Percentiles rank a stretch among this genome's conserved stretches.
phyloP scores from a whole-genome alignment of 768 basidiomycete genomes.

The Ramaria sp. region DNA sequence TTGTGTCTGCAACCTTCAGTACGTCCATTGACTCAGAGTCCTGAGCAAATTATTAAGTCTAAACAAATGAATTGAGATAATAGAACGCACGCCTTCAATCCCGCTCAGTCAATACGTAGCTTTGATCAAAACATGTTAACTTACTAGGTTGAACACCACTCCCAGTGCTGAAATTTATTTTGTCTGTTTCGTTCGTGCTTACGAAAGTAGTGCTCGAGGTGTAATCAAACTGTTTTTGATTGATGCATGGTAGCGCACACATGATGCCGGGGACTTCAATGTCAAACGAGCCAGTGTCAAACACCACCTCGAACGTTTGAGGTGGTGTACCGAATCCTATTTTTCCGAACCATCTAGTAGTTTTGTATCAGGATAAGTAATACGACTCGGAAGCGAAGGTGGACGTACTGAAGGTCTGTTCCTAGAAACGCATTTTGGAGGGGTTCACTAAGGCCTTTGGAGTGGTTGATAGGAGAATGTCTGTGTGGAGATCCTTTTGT shows the following conservation, averaged over 20 bases:
- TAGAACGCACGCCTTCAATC: not conserved
- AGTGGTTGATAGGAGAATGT: not conserved
- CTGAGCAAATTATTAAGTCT: not conserved
- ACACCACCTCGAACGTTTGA: conserved; percentile 36
- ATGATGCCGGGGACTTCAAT: conserved; percentile 42
- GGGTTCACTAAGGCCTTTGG: not conserved
- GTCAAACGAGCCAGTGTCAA: conserved; percentile 43
- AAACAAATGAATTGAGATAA: not conserved
- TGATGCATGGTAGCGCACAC: conserved; percentile 32
- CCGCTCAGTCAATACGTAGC: not conserved
- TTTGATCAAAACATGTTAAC: not conserved
- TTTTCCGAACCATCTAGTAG: conserved; percentile 39
- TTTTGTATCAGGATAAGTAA: not conserved
- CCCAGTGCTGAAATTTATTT: conserved; percentile 44
- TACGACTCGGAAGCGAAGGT: not conserved
- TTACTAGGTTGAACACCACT: conserved; percentile 6
- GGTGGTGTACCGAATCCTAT: conserved; percentile 45
- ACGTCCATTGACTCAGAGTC: not conserved
- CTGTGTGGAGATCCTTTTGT: not conserved
- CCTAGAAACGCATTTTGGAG: conserved; percentile 32
- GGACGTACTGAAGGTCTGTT: conserved; percentile 43
- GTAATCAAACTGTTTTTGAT: conserved; percentile 36
- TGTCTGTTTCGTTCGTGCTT: conserved; percentile 28
- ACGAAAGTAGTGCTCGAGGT: conserved; percentile 41
- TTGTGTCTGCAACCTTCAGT: conserved; percentile 30